phyloP scores from a whole-genome alignment of 352 stramenopile genomes.

The Phytophthora meadii region DNA sequence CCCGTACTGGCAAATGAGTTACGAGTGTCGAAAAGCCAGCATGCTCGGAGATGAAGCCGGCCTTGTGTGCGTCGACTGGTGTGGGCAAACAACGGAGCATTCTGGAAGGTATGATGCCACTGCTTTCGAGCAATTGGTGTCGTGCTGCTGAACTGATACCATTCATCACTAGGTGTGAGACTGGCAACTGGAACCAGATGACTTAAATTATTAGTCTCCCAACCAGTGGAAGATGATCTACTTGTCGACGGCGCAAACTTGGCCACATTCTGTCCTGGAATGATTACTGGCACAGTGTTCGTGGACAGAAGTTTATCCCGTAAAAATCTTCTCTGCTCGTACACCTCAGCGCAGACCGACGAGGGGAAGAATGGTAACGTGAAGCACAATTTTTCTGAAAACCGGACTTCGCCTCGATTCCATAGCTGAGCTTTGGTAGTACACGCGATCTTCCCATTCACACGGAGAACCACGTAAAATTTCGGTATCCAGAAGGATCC shows the following conservation, averaged over 20 bases:
- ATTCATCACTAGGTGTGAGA: conserved; percentile 59
- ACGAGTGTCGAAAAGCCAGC: conserved; percentile 45
- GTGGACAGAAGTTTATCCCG: conserved; percentile 56
- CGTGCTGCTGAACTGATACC: conserved; percentile 81
- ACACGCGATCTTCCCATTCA: conserved; percentile 54
- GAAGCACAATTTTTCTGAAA: conserved; percentile 58
- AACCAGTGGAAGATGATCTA: conserved; percentile 4
- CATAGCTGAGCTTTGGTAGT: conserved; percentile 34
- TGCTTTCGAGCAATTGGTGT: conserved; percentile 39
- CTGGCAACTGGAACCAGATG: conserved; percentile 46
- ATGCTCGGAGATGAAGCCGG: conserved; percentile 47
- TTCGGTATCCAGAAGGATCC: conserved; percentile 29
- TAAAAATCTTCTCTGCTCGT: conserved; percentile 46
- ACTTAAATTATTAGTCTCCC: conserved; percentile 9
- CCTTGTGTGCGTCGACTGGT: conserved; percentile 53
- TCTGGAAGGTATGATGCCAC: conserved; percentile 72
- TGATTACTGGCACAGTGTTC: conserved; percentile 51
- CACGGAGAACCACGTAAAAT: conserved; percentile 48
- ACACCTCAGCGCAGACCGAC: conserved; percentile 53
- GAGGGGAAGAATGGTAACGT: conserved; percentile 59
- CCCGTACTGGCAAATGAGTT: neutral
- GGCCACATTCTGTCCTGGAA: conserved; percentile 50
- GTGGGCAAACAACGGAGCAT: conserved; percentile 53
- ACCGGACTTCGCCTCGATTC: conserved; percentile 45
- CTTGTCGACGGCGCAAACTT: conserved; percentile 5